Evolutionary conservation across 2,329 filamentous ascomycete species (phyloP), one percentile per base, ranked within the genome.

Genomic region (Neopestalotiopsis clavispora): DNA sequence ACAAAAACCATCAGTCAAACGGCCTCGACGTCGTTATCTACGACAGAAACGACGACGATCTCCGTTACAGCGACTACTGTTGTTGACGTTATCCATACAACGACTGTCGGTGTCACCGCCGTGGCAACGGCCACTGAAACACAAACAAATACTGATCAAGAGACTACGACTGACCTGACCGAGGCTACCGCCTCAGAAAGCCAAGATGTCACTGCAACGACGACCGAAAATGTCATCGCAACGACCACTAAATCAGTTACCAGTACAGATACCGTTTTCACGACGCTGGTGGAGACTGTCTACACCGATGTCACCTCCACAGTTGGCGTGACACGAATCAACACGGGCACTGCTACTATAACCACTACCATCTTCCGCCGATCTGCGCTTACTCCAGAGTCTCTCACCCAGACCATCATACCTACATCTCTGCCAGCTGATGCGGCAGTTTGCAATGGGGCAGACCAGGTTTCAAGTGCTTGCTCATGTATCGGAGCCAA

Each of bases 361-460:
- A 58, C 56, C 20, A 58, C 56, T 30, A 58, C 56, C n/a, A 58
- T 58, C 56, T 58, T 58, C 28, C 56, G 56, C 28, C 56, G 56
- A 58, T 58, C 56, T 30, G 56, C 56, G 4, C 56, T 20, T 58
- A 30, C 56, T 30, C 9, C 12, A 13, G 56, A 58, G 56, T 58
- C 56, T 58, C 20, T 20, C 23, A 6, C 4, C 28, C 56, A 23
- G 20, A 58, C 20, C 20, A 58, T 58, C 23, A 4, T 1, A 58
- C 56, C n/a, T 30, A 58, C 56, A 58, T 58, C 56, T 23, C 56
- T 58, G 20, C 56, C 56, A 58, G 56, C 7, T 58, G 20, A 4
- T 20, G 56, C 56, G 4, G 20, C 56, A 30, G 56, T 14, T 58
- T 30, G 20, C 30, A 12, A 58, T 58, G 20, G 20, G 9, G 28